These are phyloP conservation scores for Brassica juncea DNA, from an alignment of 345 rosid genomes.

Conservation along the genomic window DNA sequence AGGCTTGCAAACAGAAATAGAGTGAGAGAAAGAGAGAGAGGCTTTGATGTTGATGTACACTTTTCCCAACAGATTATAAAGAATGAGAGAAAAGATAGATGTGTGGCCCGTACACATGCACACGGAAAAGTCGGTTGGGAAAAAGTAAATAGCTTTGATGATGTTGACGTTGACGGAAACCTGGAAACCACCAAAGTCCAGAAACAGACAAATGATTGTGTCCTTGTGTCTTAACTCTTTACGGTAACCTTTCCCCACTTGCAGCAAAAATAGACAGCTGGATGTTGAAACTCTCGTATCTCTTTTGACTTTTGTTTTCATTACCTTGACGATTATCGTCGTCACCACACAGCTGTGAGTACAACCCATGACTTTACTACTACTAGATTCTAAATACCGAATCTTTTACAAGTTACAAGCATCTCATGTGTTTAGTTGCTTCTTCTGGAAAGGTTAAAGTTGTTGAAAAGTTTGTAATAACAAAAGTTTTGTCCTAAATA, in stretches of 20 bases:
- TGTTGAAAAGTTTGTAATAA: not conserved
- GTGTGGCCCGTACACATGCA: not conserved
- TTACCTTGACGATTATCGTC: not conserved
- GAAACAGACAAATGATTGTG: conserved; percentile 1
- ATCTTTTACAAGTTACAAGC: not conserved
- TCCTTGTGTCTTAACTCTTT: not conserved
- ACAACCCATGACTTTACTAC: not conserved
- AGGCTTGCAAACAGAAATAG: not conserved
- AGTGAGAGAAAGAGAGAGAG: conserved; percentile 1
- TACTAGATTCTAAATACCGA: not conserved
- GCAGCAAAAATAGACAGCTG: not conserved
- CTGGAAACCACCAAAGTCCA: conserved; percentile 1
- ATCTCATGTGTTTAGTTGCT: not conserved
- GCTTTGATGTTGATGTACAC: conserved; percentile 10
- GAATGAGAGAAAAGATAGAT: not conserved
- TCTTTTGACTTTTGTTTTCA: not conserved
- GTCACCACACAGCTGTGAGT: not conserved
- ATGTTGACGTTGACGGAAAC: conserved; percentile 25
- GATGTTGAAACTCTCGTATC: not conserved
- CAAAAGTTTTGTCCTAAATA: not conserved
- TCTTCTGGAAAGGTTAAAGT: not conserved
- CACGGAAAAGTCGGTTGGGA: not conserved
- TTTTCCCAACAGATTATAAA: not conserved
- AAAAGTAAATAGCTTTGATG: conserved; percentile 20
- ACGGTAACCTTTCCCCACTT: too few relatives aligned